A percentile compares a stretch with the other conserved stretches of the same genome.
Evolutionary conservation across 306 rosid genomes (phyloP).

Genomic region (Dalbergia oliveri): DNA sequence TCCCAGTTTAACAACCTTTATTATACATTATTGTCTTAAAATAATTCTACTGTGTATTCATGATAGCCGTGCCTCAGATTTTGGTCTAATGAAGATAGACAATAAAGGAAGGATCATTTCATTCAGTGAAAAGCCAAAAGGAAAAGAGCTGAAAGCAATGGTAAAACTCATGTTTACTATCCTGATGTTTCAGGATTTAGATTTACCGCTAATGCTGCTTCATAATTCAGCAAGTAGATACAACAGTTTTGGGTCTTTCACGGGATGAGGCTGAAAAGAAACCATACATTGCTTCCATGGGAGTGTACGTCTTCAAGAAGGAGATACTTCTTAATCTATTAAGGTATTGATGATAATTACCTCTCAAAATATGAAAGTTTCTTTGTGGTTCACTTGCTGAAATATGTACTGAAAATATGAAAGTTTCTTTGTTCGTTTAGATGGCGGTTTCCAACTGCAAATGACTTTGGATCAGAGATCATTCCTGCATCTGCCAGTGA

Average conservation of each 20-base stretch:
- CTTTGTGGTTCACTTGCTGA: conserved; percentile 25
- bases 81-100: conserved; percentile 97
- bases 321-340: conserved; percentile 89
- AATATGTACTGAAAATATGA: conserved; percentile 8
- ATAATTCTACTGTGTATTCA: conserved; percentile 45
- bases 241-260: conserved; percentile 87
- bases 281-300: conserved; percentile 99
- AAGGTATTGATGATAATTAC: conserved; percentile 58
- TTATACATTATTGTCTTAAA: conserved; percentile 18
- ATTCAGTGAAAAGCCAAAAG: conserved; percentile 93
- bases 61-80: conserved; percentile 96
- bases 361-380: conserved; percentile 12
- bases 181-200: conserved; percentile 9
- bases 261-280: conserved; percentile 82
- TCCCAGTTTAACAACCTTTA: no score
- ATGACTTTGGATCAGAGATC: conserved; percentile 97
- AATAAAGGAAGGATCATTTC: conserved; percentile 67
- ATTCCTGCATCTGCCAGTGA: conserved; percentile 84
- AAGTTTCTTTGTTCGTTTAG: conserved; percentile 52
- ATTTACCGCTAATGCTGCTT: conserved; percentile 41
- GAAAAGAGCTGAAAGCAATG: conserved; percentile 80
- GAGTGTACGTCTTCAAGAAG: conserved; percentile 96
- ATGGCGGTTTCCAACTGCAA: conserved; percentile 98
- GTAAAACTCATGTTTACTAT: conserved; percentile 45
- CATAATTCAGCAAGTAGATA: conserved; percentile 68